Conservation (phyloP, 2,329 filamentous ascomycete species). For the Nothophaeocryptopus gaeumannii region DNA sequence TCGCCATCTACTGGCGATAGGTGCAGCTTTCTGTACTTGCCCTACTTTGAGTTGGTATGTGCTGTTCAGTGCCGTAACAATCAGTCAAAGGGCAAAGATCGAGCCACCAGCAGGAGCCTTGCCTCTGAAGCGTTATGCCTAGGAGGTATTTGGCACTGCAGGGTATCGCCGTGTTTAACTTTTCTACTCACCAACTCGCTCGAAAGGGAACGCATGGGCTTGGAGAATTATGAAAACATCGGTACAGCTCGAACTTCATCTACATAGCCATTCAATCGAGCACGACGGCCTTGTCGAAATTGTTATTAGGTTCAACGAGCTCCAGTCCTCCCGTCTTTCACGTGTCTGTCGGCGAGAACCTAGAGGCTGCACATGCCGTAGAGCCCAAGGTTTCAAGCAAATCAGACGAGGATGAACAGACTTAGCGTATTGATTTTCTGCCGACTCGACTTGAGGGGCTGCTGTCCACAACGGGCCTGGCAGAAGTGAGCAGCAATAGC, state of each 20-base stretch:
- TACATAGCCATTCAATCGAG: too few species aligned
- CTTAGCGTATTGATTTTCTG: too few species aligned
- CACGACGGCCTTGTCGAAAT: too few species aligned
- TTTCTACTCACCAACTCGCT: conserved; percentile 1
- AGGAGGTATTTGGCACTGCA: conserved; percentile 11
- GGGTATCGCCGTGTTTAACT: conserved; percentile 10
- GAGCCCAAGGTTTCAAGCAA: too few species aligned
- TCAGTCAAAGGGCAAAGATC: conserved; percentile 96
- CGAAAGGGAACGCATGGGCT: conserved; percentile 7
- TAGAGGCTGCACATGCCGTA: too few species aligned
- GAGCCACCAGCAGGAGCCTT: conserved; percentile 34
- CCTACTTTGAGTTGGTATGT: conserved; percentile 98
- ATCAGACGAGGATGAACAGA: too few species aligned
- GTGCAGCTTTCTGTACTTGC: conserved; percentile 42
- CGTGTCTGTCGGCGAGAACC: too few species aligned
- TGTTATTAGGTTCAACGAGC: too few species aligned
- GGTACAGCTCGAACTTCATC: conserved; percentile 2
- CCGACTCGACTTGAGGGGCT: too few species aligned
- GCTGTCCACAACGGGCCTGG: too few species aligned
- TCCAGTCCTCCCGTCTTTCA: too few species aligned
- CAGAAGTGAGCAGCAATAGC: too few species aligned
- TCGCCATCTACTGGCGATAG: not conserved
- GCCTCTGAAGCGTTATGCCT: conserved; percentile 24
- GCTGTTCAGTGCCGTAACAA: conserved; percentile 77
- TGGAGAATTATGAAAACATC: not conserved